These are phyloP conservation scores for Leucocoprinus gongylophorus DNA, from an alignment of 1,284 basidiomycete species.

Conservation along the genomic window DNA sequence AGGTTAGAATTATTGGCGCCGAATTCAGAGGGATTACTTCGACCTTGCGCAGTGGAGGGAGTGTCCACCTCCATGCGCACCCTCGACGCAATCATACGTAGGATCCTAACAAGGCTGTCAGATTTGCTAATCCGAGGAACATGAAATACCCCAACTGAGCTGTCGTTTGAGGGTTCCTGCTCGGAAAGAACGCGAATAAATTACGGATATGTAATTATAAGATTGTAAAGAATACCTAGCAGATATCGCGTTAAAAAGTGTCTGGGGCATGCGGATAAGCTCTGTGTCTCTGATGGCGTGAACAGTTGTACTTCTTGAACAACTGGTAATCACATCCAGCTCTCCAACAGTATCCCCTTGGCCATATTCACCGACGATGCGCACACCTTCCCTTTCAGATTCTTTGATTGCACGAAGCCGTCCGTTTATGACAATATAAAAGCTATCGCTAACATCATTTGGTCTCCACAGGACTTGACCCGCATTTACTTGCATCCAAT, in stretches of 20 bases:
- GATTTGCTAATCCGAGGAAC: background rate
- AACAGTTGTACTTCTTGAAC: constrained; percentile 82
- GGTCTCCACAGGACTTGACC: constrained; percentile 92
- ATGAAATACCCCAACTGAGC: constrained; percentile 60
- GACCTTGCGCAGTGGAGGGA: constrained; percentile 39
- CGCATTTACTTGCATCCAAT: constrained; percentile 97
- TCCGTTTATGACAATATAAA: constrained; percentile 98
- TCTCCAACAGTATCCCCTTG: constrained; percentile 87
- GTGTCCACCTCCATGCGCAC: constrained; percentile 79
- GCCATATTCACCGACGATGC: constrained; percentile 89
- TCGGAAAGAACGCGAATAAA: background rate
- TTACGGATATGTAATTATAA: background rate
- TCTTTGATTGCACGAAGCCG: constrained; percentile 82
- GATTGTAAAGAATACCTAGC: constrained; percentile 44
- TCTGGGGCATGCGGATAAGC: constrained; percentile 95
- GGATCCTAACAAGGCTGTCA: constrained; percentile 42
- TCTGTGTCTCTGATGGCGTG: constrained; percentile 99
- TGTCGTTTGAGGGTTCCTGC: constrained; percentile 89
- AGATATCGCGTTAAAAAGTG: constrained; percentile 95
- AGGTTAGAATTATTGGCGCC: constrained; percentile 85
- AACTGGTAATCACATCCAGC: constrained; percentile 95
- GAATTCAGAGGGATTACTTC: constrained; percentile 46
- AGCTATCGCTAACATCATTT: constrained; percentile 85
- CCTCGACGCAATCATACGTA: constrained; percentile 89
- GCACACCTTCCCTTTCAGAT: constrained; percentile 63